Evolutionary conservation across 2,329 filamentous ascomycete species (phyloP).

Genomic region (Cyphellophora europaea): DNA sequence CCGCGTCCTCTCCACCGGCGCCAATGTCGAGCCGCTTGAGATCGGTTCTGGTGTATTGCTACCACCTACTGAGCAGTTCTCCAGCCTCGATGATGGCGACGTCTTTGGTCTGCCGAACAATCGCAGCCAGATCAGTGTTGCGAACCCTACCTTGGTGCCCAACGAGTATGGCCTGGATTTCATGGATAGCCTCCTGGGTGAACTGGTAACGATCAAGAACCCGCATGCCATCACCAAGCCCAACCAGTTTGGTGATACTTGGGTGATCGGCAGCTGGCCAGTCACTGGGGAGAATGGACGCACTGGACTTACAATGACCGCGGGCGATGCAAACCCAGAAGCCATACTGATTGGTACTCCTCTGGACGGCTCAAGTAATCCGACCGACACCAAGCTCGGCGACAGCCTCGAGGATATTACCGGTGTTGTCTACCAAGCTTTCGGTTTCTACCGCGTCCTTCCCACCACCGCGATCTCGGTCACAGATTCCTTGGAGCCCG

Average conservation of each 20-base stretch:
- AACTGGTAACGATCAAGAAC: conserved; percentile 54
- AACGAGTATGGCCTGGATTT: conserved; percentile 59
- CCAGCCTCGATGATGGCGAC: conserved; percentile 54
- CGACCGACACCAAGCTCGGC: conserved; percentile 51
- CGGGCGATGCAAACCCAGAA: conserved; percentile 60
- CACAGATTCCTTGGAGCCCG: conserved; percentile 33
- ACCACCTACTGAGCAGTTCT: conserved; percentile 55
- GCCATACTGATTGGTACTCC: conserved; percentile 56
- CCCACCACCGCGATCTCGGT: conserved; percentile 50
- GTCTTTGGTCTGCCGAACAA: conserved; percentile 59
- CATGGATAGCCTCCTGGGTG: conserved; percentile 61
- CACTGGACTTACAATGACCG: conserved; percentile 55
- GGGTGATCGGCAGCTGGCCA: conserved; percentile 58
- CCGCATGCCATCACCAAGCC: conserved; percentile 51
- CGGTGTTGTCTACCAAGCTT: conserved; percentile 56
- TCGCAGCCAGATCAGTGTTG: conserved; percentile 44
- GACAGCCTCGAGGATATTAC: conserved; percentile 58
- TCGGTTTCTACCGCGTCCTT: conserved; percentile 61
- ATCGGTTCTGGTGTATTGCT: conserved; percentile 47
- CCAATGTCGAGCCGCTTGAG: conserved; percentile 47
- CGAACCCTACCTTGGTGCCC: conserved; percentile 54
- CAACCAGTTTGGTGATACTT: conserved; percentile 58
- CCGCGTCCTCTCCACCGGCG: conserved; percentile 43
- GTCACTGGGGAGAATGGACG: conserved; percentile 53
- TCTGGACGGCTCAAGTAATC: conserved; percentile 56